Evolutionary conservation across 768 basidiomycete genomes (phyloP).

Genomic region (Austroboletus eburneus): DNA sequence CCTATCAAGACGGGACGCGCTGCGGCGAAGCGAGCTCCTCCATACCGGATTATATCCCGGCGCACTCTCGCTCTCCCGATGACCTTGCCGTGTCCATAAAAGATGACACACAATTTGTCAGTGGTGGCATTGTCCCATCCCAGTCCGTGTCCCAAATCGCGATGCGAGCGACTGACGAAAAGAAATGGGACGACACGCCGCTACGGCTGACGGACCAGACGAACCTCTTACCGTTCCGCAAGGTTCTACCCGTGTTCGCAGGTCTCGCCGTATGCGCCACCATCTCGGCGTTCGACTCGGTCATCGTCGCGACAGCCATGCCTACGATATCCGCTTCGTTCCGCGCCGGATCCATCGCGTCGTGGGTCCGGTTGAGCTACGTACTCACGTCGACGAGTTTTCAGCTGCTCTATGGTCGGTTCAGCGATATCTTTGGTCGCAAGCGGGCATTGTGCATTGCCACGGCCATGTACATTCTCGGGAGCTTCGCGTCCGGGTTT

Average conservation of each 20-base stretch:
- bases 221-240: constrained; percentile 63
- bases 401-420: constrained; percentile 51
- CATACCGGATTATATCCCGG: too few species aligned
- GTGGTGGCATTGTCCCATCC: too few species aligned
- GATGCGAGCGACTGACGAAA: not conserved
- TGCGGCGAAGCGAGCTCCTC: constrained; percentile 1
- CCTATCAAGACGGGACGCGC: too few species aligned
- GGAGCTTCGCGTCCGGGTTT: constrained; percentile 64
- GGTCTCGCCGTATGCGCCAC: constrained; percentile 59
- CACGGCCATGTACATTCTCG: constrained; percentile 61
- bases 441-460: constrained; percentile 55
- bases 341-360: constrained; percentile 41
- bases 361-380: constrained; percentile 74
- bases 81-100: too few species aligned
- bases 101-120: too few species aligned
- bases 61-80: too few species aligned
- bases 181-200: not conserved
- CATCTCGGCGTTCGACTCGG: constrained; percentile 63
- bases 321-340: constrained; percentile 66
- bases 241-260: constrained; percentile 58
- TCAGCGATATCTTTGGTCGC: constrained; percentile 65
- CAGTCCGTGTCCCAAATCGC: constrained; percentile 6
- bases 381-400: constrained; percentile 50
- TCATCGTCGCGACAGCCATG: constrained; percentile 71
- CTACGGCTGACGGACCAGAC: constrained; percentile 64